Conservation (phyloP, 148 eudicot genomes). For the Diospyros lotus region DNA sequence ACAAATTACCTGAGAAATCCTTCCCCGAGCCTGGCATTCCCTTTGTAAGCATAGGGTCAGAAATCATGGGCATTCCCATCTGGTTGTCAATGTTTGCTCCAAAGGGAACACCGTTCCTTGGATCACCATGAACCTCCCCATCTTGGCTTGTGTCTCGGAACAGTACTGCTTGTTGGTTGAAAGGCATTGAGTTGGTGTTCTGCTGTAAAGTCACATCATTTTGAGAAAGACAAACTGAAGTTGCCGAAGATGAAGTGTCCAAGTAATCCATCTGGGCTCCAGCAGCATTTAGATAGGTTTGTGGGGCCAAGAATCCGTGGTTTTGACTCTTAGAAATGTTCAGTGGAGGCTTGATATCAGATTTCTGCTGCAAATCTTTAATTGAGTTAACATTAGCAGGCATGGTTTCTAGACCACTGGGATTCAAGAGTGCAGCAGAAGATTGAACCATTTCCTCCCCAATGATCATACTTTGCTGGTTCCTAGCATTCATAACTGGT, state of each 20-base stretch:
- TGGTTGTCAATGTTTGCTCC: slow-evolving; percentile 44
- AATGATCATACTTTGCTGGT: slow-evolving; percentile 26
- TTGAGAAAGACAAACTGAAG: slow-evolving; percentile 68
- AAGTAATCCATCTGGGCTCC: slow-evolving; percentile 70
- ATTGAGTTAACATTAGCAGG: slow-evolving; percentile 33
- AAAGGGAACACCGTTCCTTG: slow-evolving; percentile 35
- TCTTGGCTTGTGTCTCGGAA: slow-evolving; percentile 58
- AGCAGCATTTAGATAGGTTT: slow-evolving; percentile 37
- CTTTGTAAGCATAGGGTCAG: slow-evolving; percentile 54
- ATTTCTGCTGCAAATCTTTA: slow-evolving; percentile 54
- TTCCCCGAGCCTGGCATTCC: slow-evolving; percentile 50
- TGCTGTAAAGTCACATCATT: slow-evolving; percentile 52
- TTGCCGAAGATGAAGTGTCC: slow-evolving; percentile 84
- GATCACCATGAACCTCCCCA: slow-evolving; percentile 53
- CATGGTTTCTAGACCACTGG: slow-evolving; percentile 49
- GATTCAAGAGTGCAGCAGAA: slow-evolving; percentile 34
- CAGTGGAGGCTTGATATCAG: slow-evolving; percentile 57
- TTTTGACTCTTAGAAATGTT: slow-evolving; percentile 51
- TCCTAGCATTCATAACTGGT: slow-evolving; percentile 37
- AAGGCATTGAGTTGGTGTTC: slow-evolving; percentile 31
- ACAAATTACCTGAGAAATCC: slow-evolving; percentile 50
- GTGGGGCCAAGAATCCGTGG: slow-evolving; percentile 53
- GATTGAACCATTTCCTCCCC: slow-evolving; percentile 52
- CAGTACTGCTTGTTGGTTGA: slow-evolving; percentile 56
- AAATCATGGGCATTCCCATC: slow-evolving; percentile 42